These are phyloP conservation scores for Phytophthora litchii DNA, from an alignment of 352 stramenopile genomes.

Conservation along the genomic window DNA sequence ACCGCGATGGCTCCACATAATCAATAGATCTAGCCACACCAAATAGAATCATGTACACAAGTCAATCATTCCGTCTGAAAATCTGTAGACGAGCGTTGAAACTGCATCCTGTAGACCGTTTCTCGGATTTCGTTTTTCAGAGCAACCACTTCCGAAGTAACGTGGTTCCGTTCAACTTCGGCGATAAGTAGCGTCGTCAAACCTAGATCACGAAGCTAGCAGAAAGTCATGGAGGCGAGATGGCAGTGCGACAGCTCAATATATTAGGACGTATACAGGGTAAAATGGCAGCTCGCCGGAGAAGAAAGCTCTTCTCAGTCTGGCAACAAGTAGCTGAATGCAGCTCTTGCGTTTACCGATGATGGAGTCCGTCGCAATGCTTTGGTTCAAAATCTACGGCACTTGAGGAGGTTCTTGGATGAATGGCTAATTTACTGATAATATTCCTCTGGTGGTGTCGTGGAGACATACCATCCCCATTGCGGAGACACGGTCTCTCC, in stretches of 20 bases:
- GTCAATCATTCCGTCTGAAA: not conserved
- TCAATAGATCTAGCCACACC: slow-evolving; percentile 25
- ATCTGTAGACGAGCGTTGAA: slow-evolving; percentile 19
- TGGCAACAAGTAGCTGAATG: slow-evolving; percentile 12
- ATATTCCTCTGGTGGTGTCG: slow-evolving; percentile 75
- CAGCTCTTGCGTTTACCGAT: slow-evolving; percentile 18
- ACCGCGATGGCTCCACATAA: slow-evolving; percentile 29
- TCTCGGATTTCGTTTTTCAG: not conserved
- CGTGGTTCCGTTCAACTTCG: not conserved
- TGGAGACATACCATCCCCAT: slow-evolving; percentile 87
- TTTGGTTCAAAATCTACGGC: slow-evolving; percentile 33
- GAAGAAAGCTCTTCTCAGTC: slow-evolving; percentile 13
- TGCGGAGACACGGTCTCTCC: slow-evolving; percentile 64
- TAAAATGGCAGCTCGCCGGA: slow-evolving; percentile 3
- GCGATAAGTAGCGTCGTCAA: not conserved
- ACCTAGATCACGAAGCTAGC: not conserved
- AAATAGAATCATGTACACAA: slow-evolving; percentile 30
- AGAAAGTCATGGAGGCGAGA: not conserved
- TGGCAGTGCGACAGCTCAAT: slow-evolving; percentile 29
- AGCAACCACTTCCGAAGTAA: not conserved
- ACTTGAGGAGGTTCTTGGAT: slow-evolving; percentile 13
- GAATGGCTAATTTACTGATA: slow-evolving; percentile 40
- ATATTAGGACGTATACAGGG: slow-evolving; percentile 36
- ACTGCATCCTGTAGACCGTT: not conserved
- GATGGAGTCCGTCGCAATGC: slow-evolving; percentile 24